Evolutionary conservation across 2,329 filamentous ascomycete species (phyloP).

Genomic region (Blastomyces parvus): DNA sequence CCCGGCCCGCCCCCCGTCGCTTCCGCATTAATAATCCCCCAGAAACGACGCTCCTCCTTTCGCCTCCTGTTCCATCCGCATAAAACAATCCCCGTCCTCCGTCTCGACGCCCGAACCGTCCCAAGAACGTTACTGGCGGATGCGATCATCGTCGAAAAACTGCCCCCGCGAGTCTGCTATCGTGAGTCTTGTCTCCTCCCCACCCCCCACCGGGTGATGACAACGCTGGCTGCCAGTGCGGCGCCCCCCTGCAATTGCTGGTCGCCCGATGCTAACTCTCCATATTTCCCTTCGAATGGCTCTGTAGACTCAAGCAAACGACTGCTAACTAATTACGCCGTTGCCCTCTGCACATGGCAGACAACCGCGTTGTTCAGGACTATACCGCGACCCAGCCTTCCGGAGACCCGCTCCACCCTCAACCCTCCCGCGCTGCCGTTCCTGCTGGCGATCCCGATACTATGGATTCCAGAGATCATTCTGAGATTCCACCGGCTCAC

Average conservation of each 20-base stretch:
- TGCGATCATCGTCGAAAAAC: slow-evolving; percentile 13
- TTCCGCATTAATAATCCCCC: too few species aligned
- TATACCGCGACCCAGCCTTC: slow-evolving; percentile 15
- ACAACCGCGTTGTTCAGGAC: slow-evolving; percentile 11
- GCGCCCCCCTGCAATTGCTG: slow-evolving; percentile 1
- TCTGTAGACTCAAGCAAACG: slow-evolving; percentile 3
- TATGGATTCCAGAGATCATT: slow-evolving; percentile 36
- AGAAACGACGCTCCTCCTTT: background rate
- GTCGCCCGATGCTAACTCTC: slow-evolving; percentile 3
- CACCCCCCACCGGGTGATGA: background rate
- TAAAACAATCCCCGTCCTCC: slow-evolving; percentile 20
- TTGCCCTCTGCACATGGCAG: slow-evolving; percentile 10
- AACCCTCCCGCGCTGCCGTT: slow-evolving; percentile 15
- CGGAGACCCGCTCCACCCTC: slow-evolving; percentile 28
- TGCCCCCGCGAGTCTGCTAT: background rate
- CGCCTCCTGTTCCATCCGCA: slow-evolving; percentile 11
- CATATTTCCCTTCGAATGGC: slow-evolving; percentile 6
- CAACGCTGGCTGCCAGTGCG: slow-evolving; percentile 9
- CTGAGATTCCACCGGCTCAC: slow-evolving; percentile 35
- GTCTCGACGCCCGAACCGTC: slow-evolving; percentile 8
- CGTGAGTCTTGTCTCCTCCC: slow-evolving; percentile 8
- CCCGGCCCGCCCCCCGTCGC: too few species aligned
- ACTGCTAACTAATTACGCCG: background rate
- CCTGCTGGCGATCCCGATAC: slow-evolving; percentile 14
- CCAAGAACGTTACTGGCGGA: slow-evolving; percentile 6